These are phyloP conservation scores for Chytriomyces sp. DNA, from an alignment of 192 early-diverging fungal species.

Conservation along the genomic window DNA sequence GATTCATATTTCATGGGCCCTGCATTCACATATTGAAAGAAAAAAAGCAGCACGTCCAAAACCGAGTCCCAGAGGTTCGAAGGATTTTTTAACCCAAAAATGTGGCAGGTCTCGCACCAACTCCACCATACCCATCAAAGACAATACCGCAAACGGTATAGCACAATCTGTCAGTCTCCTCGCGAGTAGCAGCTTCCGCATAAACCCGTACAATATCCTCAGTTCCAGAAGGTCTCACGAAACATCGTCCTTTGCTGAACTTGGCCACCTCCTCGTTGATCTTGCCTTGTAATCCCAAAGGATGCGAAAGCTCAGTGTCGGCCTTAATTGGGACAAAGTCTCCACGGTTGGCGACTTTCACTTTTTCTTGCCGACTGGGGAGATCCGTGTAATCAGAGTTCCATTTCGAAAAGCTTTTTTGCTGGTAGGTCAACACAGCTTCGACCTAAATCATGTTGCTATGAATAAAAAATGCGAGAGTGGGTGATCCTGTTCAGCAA, in stretches of 20 bases:
- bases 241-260: slow-evolving; percentile 86
- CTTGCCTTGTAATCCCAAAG: slow-evolving; percentile 82
- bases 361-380: slow-evolving; percentile 95
- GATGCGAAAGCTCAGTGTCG: slow-evolving; percentile 87
- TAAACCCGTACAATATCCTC: slow-evolving; percentile 99
- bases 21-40: too few relatives aligned
- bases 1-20: too few relatives aligned
- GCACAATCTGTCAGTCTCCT: slow-evolving; percentile 87
- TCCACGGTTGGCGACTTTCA: slow-evolving; percentile 79
- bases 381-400: slow-evolving; percentile 92
- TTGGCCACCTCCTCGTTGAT: slow-evolving; percentile 86
- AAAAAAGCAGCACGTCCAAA: too few relatives aligned
- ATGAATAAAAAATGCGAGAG: not conserved
- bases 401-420: slow-evolving; percentile 86
- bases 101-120: slow-evolving; percentile 76
- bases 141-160: slow-evolving; percentile 88
- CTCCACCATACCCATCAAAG: slow-evolving; percentile 91
- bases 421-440: slow-evolving; percentile 82
- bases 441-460: slow-evolving; percentile 65
- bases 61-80: too few relatives aligned
- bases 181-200: slow-evolving; percentile 93
- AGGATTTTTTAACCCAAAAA: slow-evolving; percentile 41
- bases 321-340: slow-evolving; percentile 97
- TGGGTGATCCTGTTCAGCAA: not conserved
- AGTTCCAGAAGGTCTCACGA: slow-evolving; percentile 97